Conservation (phyloP, 169 alveolate genomes). For the Babesia sp. region DNA sequence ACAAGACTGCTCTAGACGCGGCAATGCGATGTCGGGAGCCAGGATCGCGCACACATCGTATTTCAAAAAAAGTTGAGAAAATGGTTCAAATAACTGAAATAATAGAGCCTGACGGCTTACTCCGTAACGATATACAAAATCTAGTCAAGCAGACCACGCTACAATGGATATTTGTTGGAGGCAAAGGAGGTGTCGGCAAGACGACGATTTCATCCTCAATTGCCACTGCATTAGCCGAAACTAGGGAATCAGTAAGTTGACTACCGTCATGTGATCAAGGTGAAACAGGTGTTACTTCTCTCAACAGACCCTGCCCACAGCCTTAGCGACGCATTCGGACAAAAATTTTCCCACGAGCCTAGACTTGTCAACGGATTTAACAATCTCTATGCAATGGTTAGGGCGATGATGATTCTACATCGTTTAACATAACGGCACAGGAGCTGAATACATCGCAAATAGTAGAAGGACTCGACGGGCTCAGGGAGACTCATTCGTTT, state of each 20-base stretch:
- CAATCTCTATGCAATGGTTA: conserved; percentile 92
- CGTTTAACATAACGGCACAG: conserved; percentile 39
- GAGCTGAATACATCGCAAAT: conserved; percentile 89
- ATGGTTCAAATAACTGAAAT: conserved; percentile 18
- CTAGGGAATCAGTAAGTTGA: conserved; percentile 87
- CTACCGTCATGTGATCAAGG: background rate
- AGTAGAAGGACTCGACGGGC: conserved; percentile 75
- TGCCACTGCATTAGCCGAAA: conserved; percentile 90
- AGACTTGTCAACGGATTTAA: conserved; percentile 91
- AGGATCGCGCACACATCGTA: background rate
- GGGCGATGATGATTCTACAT: background rate
- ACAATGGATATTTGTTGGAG: conserved; percentile 99
- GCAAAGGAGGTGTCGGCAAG: conserved; percentile 99
- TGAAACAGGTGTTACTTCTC: conserved; percentile 89
- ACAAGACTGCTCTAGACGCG: background rate
- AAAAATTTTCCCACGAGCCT: conserved; percentile 92
- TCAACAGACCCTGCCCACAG: conserved; percentile 99
- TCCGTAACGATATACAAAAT: conserved; percentile 57
- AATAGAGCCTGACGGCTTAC: background rate
- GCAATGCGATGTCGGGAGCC: background rate
- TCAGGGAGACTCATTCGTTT: conserved; percentile 68
- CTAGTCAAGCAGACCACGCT: conserved; percentile 72
- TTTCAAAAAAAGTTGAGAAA: background rate
- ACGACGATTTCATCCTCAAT: conserved; percentile 97
- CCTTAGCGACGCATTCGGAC: conserved; percentile 96